phyloP scores from a whole-genome alignment of 2,329 filamentous ascomycete species.

The Alternaria burnsii region DNA sequence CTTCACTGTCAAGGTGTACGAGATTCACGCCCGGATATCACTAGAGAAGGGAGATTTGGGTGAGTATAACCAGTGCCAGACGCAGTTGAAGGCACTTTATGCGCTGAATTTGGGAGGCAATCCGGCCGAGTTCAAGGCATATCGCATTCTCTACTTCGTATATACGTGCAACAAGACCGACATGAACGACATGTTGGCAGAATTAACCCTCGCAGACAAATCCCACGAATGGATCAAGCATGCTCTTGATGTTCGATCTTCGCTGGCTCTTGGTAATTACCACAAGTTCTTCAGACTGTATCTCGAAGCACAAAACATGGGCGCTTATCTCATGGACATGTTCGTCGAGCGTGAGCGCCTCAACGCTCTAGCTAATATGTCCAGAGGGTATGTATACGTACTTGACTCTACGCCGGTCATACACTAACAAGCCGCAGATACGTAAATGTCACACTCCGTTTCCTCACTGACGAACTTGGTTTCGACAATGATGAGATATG shows the following conservation, averaged over 20 bases:
- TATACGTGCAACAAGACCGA: constrained; percentile 98
- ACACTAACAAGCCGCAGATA: constrained; percentile 73
- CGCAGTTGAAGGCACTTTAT: constrained; percentile 92
- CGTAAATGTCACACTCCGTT: constrained; percentile 87
- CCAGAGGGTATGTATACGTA: constrained; percentile 81
- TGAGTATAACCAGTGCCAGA: constrained; percentile 99
- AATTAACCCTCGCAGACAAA: constrained; percentile 99
- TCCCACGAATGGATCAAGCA: constrained; percentile 83
- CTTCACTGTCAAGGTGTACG: constrained; percentile 95
- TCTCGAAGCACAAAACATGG: constrained; percentile 93
- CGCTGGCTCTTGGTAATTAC: constrained; percentile 92
- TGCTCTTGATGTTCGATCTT: constrained; percentile 88
- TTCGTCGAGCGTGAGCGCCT: constrained; percentile 95
- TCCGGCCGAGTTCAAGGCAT: constrained; percentile 95
- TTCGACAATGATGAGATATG: constrained; percentile 94
- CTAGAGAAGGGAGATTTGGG: constrained; percentile 98
- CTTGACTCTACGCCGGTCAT: too few species aligned
- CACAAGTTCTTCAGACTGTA: constrained; percentile 98
- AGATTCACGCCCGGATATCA: constrained; percentile 96
- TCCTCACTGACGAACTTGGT: constrained; percentile 93
- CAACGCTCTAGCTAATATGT: constrained; percentile 87
- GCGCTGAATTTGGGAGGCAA: constrained; percentile 86
- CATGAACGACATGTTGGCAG: constrained; percentile 97
- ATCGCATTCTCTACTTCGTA: constrained; percentile 99
- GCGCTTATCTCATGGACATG: constrained; percentile 98